Percentiles rank a stretch among this genome's conserved stretches.
Evolutionary conservation across 163 green algal genomes (phyloP).

Genomic region (Volvox carteri): DNA sequence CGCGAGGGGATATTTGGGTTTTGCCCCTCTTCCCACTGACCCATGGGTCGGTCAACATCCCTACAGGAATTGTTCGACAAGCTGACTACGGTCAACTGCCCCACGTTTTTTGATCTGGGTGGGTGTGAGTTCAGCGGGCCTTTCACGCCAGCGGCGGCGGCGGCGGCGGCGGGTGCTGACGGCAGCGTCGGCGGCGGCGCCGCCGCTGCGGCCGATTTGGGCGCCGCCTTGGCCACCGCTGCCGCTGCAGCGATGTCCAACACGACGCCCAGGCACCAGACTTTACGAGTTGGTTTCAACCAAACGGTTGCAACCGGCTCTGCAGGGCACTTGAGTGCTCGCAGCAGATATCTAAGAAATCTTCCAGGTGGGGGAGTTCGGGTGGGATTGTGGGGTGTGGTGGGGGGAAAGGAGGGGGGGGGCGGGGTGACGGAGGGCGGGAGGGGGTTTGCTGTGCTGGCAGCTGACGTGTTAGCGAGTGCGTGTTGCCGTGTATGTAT

Average conservation of each 20-base stretch:
- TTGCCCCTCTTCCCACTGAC: too few relatives aligned
- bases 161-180: background rate
- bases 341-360: background rate
- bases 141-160: background rate
- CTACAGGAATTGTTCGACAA: constrained; percentile 32
- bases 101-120: constrained; percentile 47
- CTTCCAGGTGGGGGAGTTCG: too few relatives aligned
- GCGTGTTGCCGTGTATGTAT: too few relatives aligned
- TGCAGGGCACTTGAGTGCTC: background rate
- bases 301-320: background rate
- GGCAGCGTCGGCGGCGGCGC: background rate
- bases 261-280: background rate
- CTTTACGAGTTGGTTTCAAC: background rate
- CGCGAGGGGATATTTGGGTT: too few relatives aligned
- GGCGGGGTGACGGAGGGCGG: too few relatives aligned
- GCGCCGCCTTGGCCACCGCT: background rate
- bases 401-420: too few relatives aligned
- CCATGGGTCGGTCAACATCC: background rate
- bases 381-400: too few relatives aligned
- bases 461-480: too few relatives aligned
- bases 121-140: constrained; percentile 43
- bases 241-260: background rate
- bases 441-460: too few relatives aligned
- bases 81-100: constrained; percentile 9
- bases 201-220: constrained; percentile 7